Conservation (phyloP, 345 rosid genomes). For the Brassica juncea region DNA sequence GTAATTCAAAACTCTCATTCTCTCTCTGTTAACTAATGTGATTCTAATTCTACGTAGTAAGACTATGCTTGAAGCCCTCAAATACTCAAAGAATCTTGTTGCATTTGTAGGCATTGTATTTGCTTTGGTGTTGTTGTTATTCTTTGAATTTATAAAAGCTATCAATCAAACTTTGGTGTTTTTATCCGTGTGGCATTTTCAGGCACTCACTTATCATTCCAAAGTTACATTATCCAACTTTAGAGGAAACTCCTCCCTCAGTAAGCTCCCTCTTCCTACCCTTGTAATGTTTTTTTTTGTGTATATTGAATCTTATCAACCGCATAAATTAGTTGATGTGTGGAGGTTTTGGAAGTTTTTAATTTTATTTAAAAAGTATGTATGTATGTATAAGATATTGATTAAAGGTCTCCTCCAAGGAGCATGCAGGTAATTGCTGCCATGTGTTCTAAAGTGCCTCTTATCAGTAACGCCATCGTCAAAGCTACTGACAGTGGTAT, state of each 20-base stretch:
- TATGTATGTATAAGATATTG: slow-evolving; percentile 31
- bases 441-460: slow-evolving; percentile 93
- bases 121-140: not conserved
- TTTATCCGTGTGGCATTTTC: not conserved
- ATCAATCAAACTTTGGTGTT: not conserved
- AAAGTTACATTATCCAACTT: slow-evolving; percentile 72
- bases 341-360: not conserved
- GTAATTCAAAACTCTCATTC: slow-evolving; percentile 59
- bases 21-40: not conserved
- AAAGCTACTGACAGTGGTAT: slow-evolving; percentile 77
- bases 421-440: slow-evolving; percentile 83
- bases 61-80: not conserved
- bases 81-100: no score
- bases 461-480: slow-evolving; percentile 78
- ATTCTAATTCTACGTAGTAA: not conserved
- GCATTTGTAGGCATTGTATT: no score
- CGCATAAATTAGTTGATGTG: no score
- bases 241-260: slow-evolving; percentile 84
- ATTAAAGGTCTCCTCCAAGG: slow-evolving; percentile 40
- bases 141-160: slow-evolving; percentile 3
- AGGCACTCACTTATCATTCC: slow-evolving; percentile 98
- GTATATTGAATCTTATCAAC: not conserved
- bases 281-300: no score
- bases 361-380: not conserved
- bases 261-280: slow-evolving; percentile 59